Conservation (phyloP, 371 early-diverging fungal genomes). For the Basidiobolus heterosporus region DNA sequence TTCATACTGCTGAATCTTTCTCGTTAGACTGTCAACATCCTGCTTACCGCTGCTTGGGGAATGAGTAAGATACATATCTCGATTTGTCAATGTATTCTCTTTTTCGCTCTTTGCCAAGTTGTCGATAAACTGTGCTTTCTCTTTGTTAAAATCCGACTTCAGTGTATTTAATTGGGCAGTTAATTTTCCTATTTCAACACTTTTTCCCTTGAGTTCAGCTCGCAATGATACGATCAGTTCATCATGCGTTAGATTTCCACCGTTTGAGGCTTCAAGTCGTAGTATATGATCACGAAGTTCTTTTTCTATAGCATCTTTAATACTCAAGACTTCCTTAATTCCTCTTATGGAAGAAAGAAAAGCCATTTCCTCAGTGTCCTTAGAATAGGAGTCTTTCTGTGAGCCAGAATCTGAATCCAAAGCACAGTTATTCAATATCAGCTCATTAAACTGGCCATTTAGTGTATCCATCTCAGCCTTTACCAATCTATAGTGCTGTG, state of each 20-base stretch:
- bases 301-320: too few relatives aligned
- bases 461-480: conserved; percentile 10
- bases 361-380: too few relatives aligned
- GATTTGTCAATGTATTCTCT: too few relatives aligned
- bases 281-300: not conserved
- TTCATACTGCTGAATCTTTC: too few relatives aligned
- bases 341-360: too few relatives aligned
- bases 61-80: too few relatives aligned
- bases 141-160: conserved; percentile 11
- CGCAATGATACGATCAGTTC: conserved; percentile 5
- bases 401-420: too few relatives aligned
- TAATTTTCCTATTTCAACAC: conserved; percentile 7
- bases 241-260: conserved; percentile 14
- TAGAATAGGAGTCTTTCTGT: too few relatives aligned
- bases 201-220: conserved; percentile 13
- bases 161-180: conserved; percentile 11
- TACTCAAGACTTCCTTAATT: too few relatives aligned
- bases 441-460: conserved; percentile 5
- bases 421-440: not conserved
- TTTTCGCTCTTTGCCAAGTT: too few relatives aligned
- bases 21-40: too few relatives aligned
- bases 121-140: not conserved
- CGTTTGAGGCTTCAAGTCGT: conserved; percentile 3
- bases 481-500: not conserved
- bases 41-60: too few relatives aligned